A percentile compares a stretch with the other conserved stretches of the same genome.
phyloP scores from a whole-genome alignment of 78 protist genomes.

The Dictyostelium intermedium region DNA sequence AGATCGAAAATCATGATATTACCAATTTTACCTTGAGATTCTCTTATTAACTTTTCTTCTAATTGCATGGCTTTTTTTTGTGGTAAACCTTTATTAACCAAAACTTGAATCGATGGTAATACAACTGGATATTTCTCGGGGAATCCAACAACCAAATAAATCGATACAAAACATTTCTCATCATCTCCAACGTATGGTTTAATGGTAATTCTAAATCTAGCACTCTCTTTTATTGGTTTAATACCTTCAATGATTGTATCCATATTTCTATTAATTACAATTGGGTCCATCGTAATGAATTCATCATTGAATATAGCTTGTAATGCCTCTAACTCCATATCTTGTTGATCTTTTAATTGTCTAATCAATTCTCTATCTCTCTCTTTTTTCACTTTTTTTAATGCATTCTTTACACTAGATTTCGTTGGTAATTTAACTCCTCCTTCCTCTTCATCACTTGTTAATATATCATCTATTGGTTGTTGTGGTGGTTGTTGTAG shows the following conservation, averaged over 20 bases:
- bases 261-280: neutral
- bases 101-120: constrained; percentile 25
- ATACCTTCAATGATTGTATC: neutral
- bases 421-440: neutral
- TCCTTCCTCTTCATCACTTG: constrained; percentile 24
- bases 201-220: constrained; percentile 6
- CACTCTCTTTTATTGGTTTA: neutral
- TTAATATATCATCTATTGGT: neutral
- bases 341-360: constrained; percentile 34
- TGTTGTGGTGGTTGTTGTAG: neutral
- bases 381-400: constrained; percentile 38
- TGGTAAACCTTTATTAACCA: constrained; percentile 13
- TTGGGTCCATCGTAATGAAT: constrained; percentile 36
- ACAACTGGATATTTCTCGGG: constrained; percentile 16
- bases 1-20: constrained; percentile 58
- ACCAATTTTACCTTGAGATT: constrained; percentile 22
- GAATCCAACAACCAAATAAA: constrained; percentile 5
- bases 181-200: constrained; percentile 31
- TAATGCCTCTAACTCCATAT: constrained; percentile 42
- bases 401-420: constrained; percentile 19
- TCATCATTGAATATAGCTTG: constrained; percentile 62
- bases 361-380: constrained; percentile 21
- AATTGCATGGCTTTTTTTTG: constrained; percentile 30
- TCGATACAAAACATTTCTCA: neutral
- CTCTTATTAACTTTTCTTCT: neutral